Conservation (phyloP, 2,329 filamentous ascomycete genomes). For the Lachnellula occidentalis region DNA sequence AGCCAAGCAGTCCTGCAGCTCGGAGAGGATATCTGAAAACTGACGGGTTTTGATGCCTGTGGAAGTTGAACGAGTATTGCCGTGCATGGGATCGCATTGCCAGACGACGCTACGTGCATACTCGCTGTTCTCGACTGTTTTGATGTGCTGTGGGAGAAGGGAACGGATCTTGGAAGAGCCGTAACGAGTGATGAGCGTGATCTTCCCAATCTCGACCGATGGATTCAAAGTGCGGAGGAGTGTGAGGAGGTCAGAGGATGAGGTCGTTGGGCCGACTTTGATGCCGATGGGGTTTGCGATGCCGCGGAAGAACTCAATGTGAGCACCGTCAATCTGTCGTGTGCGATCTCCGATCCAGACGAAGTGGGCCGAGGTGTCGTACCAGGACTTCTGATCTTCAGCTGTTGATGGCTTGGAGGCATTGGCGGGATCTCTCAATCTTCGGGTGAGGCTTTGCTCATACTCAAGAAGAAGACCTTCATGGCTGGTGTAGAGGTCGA, state of each 20-base stretch:
- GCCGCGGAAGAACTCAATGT: constrained; percentile 96
- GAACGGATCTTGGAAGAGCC: constrained; percentile 70
- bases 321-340: constrained; percentile 83
- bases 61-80: constrained; percentile 64
- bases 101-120: constrained; percentile 68
- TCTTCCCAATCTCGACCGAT: constrained; percentile 74
- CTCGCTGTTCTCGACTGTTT: constrained; percentile 77
- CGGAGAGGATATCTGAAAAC: constrained; percentile 84
- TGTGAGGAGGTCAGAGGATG: constrained; percentile 65
- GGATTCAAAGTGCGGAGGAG: constrained; percentile 87
- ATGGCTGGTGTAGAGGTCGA: constrained; percentile 93
- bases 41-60: constrained; percentile 85
- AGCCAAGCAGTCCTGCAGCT: constrained; percentile 74
- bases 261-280: constrained; percentile 88
- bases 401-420: constrained; percentile 17
- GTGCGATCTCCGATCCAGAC: constrained; percentile 98
- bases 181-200: constrained; percentile 94
- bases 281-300: constrained; percentile 94
- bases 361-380: constrained; percentile 93
- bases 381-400: constrained; percentile 54
- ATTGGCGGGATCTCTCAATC: constrained; percentile 57
- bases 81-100: constrained; percentile 99
- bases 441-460: constrained; percentile 79
- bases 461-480: constrained; percentile 93
- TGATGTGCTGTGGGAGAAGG: constrained; percentile 79